Evolutionary conservation across 2,329 filamentous ascomycete species (phyloP).

Genomic region (Xylariaceae sp.): DNA sequence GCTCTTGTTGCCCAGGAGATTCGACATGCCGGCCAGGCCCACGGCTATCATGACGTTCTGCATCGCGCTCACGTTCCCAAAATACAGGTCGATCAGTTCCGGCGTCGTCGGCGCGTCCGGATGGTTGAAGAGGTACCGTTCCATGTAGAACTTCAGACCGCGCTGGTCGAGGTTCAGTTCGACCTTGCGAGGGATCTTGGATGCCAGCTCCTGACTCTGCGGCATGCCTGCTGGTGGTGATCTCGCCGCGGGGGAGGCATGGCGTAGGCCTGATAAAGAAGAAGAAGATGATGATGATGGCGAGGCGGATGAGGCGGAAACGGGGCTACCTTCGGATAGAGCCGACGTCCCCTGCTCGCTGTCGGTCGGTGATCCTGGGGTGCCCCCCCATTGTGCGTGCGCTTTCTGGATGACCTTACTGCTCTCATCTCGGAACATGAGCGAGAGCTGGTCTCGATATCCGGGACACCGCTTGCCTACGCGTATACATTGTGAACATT

Average conservation of each 20-base stretch:
- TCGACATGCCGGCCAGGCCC: slow-evolving; percentile 53
- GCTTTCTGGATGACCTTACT: slow-evolving; percentile 56
- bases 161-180: slow-evolving; percentile 40
- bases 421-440: slow-evolving; percentile 64
- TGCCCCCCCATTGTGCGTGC: slow-evolving; percentile 48
- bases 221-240: background rate
- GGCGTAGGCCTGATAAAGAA: too few species aligned
- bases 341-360: background rate
- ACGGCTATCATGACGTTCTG: slow-evolving; percentile 51
- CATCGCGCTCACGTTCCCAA: slow-evolving; percentile 35
- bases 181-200: slow-evolving; percentile 31
- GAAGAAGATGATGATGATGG: background rate
- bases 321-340: background rate
- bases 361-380: slow-evolving; percentile 25
- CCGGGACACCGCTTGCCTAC: slow-evolving; percentile 57
- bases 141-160: slow-evolving; percentile 46
- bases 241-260: background rate
- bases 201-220: slow-evolving; percentile 13
- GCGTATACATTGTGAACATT: slow-evolving; percentile 58
- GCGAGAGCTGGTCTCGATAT: slow-evolving; percentile 57
- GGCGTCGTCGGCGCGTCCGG: slow-evolving; percentile 42
- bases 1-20: slow-evolving; percentile 42
- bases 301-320: slow-evolving; percentile 9
- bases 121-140: slow-evolving; percentile 46
- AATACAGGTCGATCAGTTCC: slow-evolving; percentile 33